These are phyloP conservation scores for Solanum rostratum DNA, from an alignment of 257 asterid species.

Conservation along the genomic window DNA sequence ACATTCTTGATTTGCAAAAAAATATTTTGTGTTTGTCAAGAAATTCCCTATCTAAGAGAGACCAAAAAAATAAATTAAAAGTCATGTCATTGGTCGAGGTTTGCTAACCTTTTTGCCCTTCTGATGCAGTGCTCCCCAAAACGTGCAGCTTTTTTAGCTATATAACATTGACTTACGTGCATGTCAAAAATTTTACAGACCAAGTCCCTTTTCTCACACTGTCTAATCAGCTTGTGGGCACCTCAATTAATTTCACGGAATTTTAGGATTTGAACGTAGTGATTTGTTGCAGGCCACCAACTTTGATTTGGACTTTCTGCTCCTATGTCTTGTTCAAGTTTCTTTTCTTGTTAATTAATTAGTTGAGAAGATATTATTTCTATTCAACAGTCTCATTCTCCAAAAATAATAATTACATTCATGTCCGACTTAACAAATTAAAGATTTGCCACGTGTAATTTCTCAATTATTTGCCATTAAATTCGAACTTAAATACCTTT, in stretches of 20 bases:
- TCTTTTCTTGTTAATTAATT: not conserved
- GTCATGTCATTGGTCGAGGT: too few relatives aligned
- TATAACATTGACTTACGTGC: too few relatives aligned
- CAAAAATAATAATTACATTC: not conserved
- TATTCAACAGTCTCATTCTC: not conserved
- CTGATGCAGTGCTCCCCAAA: too few relatives aligned
- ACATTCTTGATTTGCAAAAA: too few relatives aligned
- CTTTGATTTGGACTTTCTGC: not conserved
- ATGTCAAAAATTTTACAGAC: too few relatives aligned
- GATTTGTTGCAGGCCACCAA: not conserved
- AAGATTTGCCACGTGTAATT: not conserved
- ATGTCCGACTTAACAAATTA: not conserved
- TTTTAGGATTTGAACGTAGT: not conserved
- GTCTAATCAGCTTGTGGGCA: accelerated
- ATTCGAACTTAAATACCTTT: too few relatives aligned
- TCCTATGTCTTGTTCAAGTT: not conserved
- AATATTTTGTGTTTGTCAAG: too few relatives aligned
- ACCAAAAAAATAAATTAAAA: too few relatives aligned
- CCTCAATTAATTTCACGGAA: not conserved
- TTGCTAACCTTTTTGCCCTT: too few relatives aligned
- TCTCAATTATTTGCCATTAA: not conserved
- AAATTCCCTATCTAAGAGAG: too few relatives aligned
- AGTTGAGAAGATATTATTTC: not conserved
- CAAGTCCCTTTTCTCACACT: too few relatives aligned
- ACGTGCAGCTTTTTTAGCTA: too few relatives aligned